Evolutionary conservation across 1,139 yeast species (phyloP), one percentile per base, ranked within the genome.

Genomic region (Kodamaea arcana): DNA sequence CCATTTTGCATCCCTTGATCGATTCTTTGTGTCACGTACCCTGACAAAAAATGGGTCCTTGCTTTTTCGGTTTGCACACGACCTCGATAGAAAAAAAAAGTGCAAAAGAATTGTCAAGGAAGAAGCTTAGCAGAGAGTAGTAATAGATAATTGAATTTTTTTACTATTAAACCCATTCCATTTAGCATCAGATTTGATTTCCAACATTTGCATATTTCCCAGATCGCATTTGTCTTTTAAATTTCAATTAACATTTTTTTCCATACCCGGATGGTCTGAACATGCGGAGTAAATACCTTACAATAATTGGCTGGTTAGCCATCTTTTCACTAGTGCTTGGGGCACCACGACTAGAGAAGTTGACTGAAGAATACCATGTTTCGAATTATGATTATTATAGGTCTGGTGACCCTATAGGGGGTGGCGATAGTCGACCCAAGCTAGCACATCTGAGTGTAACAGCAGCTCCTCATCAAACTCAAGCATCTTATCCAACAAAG

Each of bases 281-380:
- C 21, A 41, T 41, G 42, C 37, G 35, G 29, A 30, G 40, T 24
- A 22, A 38, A 14, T 36, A 35, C 31, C 20, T 25, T 22, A 37
- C 27, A 13, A 28, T 41, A n/a, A 9, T 38, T 10, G 26, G 34
- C 25, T 34, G 38, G 34, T 10, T 43, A 14, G 26, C 36, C 27
- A 12, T 41, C 20, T 27, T 37, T 11, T 15, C 41, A 11, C 14
- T 38, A 24, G 38, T 42, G 3, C 15, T 37, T 15, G 52, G 52
- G 5, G 37, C 49, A 14, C 60, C 60, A 16, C 59, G 60, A 51
- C 50, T 55, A 48, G 60, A 54, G 41, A 46, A 47, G 34, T 24
- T 52, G 29, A 45, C 56, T 16, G 30, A 27, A 16, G n/a, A 17
- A n/a, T 27, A 16, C n/a, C n/a, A 30, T 27, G 31, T 24, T 29